Conservation (phyloP, 768 basidiomycete species). For the Roridomyces roridus region DNA sequence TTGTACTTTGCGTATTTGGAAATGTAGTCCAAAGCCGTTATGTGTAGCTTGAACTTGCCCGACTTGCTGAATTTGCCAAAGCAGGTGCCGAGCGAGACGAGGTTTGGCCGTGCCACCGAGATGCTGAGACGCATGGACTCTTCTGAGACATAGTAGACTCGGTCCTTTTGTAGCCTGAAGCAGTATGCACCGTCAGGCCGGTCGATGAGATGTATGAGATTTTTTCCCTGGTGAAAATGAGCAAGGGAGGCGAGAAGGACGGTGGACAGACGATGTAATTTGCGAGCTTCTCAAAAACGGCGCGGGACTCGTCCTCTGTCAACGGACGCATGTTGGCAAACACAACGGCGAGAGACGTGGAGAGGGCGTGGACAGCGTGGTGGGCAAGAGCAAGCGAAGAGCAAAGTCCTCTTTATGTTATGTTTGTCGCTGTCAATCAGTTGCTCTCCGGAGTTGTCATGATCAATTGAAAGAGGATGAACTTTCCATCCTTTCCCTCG, state of each 20-base stretch:
- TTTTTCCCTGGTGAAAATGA: conserved; percentile 76
- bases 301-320: conserved; percentile 96
- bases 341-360: background rate
- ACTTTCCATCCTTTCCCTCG: conserved; percentile 63
- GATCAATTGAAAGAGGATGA: no score
- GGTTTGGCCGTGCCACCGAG: conserved; percentile 90
- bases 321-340: conserved; percentile 84
- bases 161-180: conserved; percentile 92
- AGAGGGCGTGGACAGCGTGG: no score
- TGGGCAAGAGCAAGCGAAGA: no score
- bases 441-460: no score
- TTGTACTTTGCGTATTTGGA: conserved; percentile 99
- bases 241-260: background rate
- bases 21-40: conserved; percentile 91
- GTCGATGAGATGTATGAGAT: conserved; percentile 94
- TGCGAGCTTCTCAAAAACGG: conserved; percentile 94
- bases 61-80: conserved; percentile 98
- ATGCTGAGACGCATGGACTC: conserved; percentile 92
- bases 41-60: conserved; percentile 96
- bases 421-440: no score
- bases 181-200: conserved; percentile 93
- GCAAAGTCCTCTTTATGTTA: no score
- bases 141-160: conserved; percentile 97
- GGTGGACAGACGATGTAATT: conserved; percentile 84
- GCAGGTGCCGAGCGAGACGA: conserved; percentile 93